These are phyloP conservation scores for Termitomyces sp. DNA, from an alignment of 768 basidiomycete species.

Conservation along the genomic window DNA sequence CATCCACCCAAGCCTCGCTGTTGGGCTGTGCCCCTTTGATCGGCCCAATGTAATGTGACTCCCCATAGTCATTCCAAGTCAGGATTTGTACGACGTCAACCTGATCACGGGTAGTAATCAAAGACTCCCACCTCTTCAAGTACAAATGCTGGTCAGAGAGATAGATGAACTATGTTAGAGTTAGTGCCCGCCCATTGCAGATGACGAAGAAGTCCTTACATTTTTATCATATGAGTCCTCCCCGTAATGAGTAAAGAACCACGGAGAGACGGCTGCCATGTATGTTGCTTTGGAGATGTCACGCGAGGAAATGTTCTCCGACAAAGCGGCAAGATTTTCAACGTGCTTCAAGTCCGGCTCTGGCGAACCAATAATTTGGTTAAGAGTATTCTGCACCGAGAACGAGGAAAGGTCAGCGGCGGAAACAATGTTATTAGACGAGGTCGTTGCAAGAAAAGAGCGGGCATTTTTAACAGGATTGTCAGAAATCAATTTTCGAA, in stretches of 20 bases:
- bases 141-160: constrained; percentile 65
- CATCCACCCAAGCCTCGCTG: constrained; percentile 69
- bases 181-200: not conserved
- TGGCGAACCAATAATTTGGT: constrained; percentile 30
- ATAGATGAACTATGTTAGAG: constrained; percentile 48
- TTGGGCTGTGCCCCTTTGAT: constrained; percentile 68
- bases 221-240: constrained; percentile 69
- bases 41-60: constrained; percentile 78
- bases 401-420: not conserved
- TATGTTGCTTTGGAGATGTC: constrained; percentile 28
- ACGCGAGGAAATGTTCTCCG: constrained; percentile 18
- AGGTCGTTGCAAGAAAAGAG: constrained; percentile 17
- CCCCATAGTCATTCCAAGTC: constrained; percentile 74
- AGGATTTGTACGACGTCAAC: constrained; percentile 58
- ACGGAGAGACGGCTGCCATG: constrained; percentile 59
- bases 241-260: constrained; percentile 80
- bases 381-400: constrained; percentile 9
- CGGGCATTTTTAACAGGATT: not conserved
- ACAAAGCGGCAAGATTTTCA: constrained; percentile 29
- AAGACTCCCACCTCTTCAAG: constrained; percentile 60
- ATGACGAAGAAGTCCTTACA: constrained; percentile 27
- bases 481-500: constrained; percentile 10
- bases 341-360: constrained; percentile 55
- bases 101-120: constrained; percentile 50
- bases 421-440: not conserved